A percentile compares a stretch with the other conserved stretches of the same genome.
Conservation (phyloP, 805 yeast genomes). For the Schizosaccharomyces japonicus region DNA sequence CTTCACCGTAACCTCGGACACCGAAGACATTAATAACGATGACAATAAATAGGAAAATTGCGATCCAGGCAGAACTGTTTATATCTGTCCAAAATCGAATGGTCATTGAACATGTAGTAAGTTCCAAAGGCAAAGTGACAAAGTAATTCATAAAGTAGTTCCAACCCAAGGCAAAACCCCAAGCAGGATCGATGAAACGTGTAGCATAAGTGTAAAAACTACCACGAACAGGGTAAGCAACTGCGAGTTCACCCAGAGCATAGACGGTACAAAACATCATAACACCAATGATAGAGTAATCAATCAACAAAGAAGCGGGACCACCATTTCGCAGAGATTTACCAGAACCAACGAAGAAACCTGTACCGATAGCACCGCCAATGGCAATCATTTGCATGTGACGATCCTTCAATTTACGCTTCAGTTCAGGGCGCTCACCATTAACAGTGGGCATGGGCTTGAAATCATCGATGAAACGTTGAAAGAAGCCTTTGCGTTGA, state of each 20-base stretch:
- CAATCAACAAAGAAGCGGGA: constrained; percentile 28
- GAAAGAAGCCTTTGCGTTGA: background rate
- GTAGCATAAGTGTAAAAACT: constrained; percentile 37
- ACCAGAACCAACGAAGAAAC: constrained; percentile 23
- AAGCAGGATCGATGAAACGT: constrained; percentile 40
- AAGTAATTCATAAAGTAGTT: constrained; percentile 45
- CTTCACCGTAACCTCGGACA: constrained; percentile 41
- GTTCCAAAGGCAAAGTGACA: constrained; percentile 41
- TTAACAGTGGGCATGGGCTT: background rate
- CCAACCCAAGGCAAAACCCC: constrained; percentile 56
- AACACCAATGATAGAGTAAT: constrained; percentile 26
- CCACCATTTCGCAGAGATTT: constrained; percentile 26
- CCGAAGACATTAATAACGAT: constrained; percentile 31
- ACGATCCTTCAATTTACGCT: constrained; percentile 17
- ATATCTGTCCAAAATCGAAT: constrained; percentile 27
- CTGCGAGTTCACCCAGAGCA: constrained; percentile 39
- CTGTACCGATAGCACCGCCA: constrained; percentile 72
- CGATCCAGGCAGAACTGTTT: constrained; percentile 34
- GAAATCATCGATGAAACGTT: background rate
- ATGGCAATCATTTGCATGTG: constrained; percentile 41
- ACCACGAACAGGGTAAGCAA: constrained; percentile 39
- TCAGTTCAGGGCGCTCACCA: background rate
- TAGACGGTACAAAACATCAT: constrained; percentile 32
- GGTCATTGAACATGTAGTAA: constrained; percentile 38
- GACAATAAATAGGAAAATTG: constrained; percentile 29